These are phyloP conservation scores for Aegilops umbellulata DNA, from an alignment of 176 grass and related monocot species.

Conservation along the genomic window DNA sequence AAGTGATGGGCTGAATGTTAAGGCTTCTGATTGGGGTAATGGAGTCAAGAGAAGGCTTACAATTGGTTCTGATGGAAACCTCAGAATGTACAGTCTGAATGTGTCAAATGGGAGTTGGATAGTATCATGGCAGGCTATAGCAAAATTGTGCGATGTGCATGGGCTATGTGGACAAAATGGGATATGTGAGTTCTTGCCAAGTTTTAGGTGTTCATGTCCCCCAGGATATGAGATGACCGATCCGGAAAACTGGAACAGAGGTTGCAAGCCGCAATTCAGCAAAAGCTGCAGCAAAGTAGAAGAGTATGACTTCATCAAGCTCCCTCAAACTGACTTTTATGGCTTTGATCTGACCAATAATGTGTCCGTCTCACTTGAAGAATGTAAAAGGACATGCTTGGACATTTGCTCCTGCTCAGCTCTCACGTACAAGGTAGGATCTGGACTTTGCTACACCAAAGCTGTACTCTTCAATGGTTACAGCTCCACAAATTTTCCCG, in stretches of 20 bases:
- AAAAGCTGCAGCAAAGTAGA: slow-evolving; percentile 32
- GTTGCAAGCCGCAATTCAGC: slow-evolving; percentile 42
- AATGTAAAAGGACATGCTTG: slow-evolving; percentile 45
- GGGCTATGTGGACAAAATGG: slow-evolving; percentile 66
- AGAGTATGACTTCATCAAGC: slow-evolving; percentile 45
- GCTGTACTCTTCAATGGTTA: slow-evolving; percentile 50
- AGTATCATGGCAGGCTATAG: slow-evolving; percentile 50
- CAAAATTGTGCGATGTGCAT: slow-evolving; percentile 39
- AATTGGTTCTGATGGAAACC: slow-evolving; percentile 55
- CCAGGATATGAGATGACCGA: slow-evolving; percentile 53
- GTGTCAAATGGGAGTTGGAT: slow-evolving; percentile 28
- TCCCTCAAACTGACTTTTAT: slow-evolving; percentile 48
- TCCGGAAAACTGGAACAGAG: slow-evolving; percentile 45
- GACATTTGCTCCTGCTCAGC: slow-evolving; percentile 36
- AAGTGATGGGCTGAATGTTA: slow-evolving; percentile 45
- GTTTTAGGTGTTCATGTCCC: slow-evolving; percentile 35
- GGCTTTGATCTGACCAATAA: slow-evolving; percentile 52
- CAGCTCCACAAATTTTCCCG: slow-evolving; percentile 42
- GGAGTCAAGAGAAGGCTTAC: slow-evolving; percentile 48
- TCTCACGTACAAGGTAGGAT: slow-evolving; percentile 44
- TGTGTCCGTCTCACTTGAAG: slow-evolving; percentile 23
- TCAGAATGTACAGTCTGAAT: slow-evolving; percentile 55
- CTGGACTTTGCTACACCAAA: slow-evolving; percentile 52
- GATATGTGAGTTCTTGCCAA: slow-evolving; percentile 44
- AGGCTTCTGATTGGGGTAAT: slow-evolving; percentile 50